A percentile compares a stretch with the other conserved stretches of the same genome.
Evolutionary conservation across 805 yeast genomes (phyloP).

Genomic region (Metschnikowia noctiluminum): DNA sequence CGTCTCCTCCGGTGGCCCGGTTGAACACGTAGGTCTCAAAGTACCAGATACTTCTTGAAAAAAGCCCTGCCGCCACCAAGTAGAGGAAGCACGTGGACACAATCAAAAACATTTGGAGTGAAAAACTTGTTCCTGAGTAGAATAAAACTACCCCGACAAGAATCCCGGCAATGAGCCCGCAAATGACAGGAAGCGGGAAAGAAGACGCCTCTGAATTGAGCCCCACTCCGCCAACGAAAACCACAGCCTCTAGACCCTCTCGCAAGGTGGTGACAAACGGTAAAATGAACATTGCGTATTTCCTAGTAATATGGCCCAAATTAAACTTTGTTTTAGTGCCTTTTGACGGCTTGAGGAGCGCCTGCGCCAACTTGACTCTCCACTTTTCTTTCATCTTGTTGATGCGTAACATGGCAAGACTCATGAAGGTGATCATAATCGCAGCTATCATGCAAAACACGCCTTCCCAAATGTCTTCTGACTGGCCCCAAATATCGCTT

Average conservation of each 20-base stretch:
- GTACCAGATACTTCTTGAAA: constrained; percentile 90
- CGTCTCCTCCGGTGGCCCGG: constrained; percentile 84
- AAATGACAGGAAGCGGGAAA: constrained; percentile 90
- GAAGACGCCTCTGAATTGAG: constrained; percentile 37
- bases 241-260: constrained; percentile 74
- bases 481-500: constrained; percentile 76
- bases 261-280: constrained; percentile 90
- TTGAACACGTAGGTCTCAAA: constrained; percentile 70
- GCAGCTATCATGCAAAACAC: constrained; percentile 64
- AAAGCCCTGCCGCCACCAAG: constrained; percentile 36
- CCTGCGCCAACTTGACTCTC: constrained; percentile 90
- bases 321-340: constrained; percentile 45
- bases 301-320: constrained; percentile 55
- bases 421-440: constrained; percentile 86
- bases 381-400: constrained; percentile 96
- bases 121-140: constrained; percentile 75
- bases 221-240: constrained; percentile 46
- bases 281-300: constrained; percentile 83
- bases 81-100: constrained; percentile 86
- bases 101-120: constrained; percentile 85
- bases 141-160: constrained; percentile 68
- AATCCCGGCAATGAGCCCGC: constrained; percentile 80
- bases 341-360: constrained; percentile 50
- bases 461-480: constrained; percentile 57
- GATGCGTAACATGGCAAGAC: constrained; percentile 92